Conservation (phyloP, 2,329 filamentous ascomycete genomes). For the Cordyceps fumosorosea region DNA sequence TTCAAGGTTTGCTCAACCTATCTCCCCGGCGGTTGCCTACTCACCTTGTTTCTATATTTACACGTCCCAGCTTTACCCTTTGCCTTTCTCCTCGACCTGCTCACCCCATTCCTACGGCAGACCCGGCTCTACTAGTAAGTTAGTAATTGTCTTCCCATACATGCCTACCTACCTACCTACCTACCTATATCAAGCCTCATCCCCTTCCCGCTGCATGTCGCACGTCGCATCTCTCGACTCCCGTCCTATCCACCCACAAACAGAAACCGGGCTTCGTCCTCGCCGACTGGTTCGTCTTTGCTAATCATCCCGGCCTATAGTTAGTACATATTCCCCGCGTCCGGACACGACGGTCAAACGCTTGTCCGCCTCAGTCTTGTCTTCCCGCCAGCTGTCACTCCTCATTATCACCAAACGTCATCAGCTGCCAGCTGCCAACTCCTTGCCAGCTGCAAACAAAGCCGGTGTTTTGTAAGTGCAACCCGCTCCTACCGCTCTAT, state of each 20-base stretch:
- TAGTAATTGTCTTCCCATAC: neutral
- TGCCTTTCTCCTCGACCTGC: neutral
- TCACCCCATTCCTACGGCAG: neutral
- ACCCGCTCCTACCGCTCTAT: neutral
- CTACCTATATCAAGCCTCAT: slow-evolving; percentile 7
- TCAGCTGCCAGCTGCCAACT: neutral
- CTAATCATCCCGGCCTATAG: slow-evolving; percentile 10
- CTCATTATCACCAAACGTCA: neutral
- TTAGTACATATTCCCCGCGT: slow-evolving; percentile 1
- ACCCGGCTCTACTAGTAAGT: slow-evolving; percentile 3
- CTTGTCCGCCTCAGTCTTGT: neutral
- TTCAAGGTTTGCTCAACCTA: neutral
- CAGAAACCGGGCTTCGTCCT: slow-evolving; percentile 3
- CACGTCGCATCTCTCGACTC: slow-evolving; percentile 5
- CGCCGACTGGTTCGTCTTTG: neutral
- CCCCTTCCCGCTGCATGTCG: neutral
- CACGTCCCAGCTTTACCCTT: neutral
- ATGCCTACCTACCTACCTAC: too few species aligned
- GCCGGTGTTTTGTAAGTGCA: neutral
- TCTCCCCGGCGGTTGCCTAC: neutral
- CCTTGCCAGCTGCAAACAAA: neutral
- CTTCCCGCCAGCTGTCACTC: neutral
- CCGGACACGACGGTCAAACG: neutral
- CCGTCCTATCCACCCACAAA: neutral
- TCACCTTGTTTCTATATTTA: slow-evolving; percentile 9